These are phyloP conservation scores for Vitis labrusca DNA, from an alignment of 164 flowering plant genomes.

Conservation along the genomic window DNA sequence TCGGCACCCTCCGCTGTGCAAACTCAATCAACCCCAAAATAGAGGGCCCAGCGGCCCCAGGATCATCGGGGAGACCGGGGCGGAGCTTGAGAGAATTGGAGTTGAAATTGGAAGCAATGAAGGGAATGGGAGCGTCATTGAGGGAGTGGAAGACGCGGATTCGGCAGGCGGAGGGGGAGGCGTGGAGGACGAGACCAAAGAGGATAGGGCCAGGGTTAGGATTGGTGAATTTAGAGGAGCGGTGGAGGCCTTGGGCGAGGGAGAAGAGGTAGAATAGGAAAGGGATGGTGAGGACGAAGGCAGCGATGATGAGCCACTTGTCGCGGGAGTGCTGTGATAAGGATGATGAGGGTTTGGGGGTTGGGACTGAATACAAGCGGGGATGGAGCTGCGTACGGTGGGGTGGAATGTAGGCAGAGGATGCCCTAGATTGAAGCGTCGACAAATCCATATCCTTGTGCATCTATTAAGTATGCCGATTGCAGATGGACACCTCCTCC, in stretches of 20 bases:
- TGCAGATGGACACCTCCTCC: background rate
- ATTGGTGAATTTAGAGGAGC: conserved; percentile 34
- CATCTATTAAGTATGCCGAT: background rate
- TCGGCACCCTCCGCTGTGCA: conserved; percentile 40
- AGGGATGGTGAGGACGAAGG: conserved; percentile 32
- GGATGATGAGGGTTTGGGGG: conserved; percentile 11
- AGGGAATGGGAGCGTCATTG: conserved; percentile 35
- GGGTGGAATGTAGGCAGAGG: conserved; percentile 37
- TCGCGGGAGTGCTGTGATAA: conserved; percentile 14
- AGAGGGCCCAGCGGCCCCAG: conserved; percentile 29
- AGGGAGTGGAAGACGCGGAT: conserved; percentile 44
- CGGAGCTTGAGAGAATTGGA: conserved; percentile 17
- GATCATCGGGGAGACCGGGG: conserved; percentile 23
- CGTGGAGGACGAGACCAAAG: conserved; percentile 36
- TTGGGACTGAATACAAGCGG: conserved; percentile 32
- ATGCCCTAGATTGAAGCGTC: conserved; percentile 37
- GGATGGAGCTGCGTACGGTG: conserved; percentile 56
- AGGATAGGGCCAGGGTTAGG: conserved; percentile 19
- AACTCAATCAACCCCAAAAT: conserved; percentile 31
- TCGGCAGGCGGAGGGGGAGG: conserved; percentile 23
- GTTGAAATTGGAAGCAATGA: conserved; percentile 22
- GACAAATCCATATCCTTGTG: conserved; percentile 18
- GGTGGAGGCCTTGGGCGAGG: conserved; percentile 36
- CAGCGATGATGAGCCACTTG: conserved; percentile 28
- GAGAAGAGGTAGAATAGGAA: conserved; percentile 46